Evolutionary conservation across 1,139 yeast genomes (phyloP).

Genomic region (Martiniozyma asiatica): DNA sequence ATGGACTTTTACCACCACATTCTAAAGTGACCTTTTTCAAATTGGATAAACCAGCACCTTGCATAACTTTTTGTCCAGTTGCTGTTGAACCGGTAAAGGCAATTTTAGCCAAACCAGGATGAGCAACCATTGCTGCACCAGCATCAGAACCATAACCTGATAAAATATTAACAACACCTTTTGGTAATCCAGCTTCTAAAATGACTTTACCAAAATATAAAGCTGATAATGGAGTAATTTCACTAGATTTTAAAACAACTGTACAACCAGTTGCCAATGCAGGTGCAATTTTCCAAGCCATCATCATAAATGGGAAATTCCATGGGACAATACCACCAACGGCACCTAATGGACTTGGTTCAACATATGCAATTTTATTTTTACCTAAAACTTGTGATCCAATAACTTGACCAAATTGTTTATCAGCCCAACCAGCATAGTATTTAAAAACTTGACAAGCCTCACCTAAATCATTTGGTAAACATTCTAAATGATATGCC

Average conservation of each 20-base stretch:
- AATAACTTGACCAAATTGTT: slow-evolving; percentile 54
- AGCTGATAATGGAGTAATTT: slow-evolving; percentile 74
- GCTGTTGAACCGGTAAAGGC: slow-evolving; percentile 84
- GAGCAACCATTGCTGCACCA: slow-evolving; percentile 62
- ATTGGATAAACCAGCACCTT: slow-evolving; percentile 55
- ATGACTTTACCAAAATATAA: slow-evolving; percentile 47
- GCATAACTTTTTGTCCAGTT: slow-evolving; percentile 67
- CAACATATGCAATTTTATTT: slow-evolving; percentile 47
- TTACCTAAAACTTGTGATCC: slow-evolving; percentile 40
- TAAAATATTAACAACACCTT: slow-evolving; percentile 66
- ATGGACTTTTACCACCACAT: slow-evolving; percentile 82
- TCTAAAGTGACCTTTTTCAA: slow-evolving; percentile 74
- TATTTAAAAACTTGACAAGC: slow-evolving; percentile 48
- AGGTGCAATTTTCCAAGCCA: slow-evolving; percentile 80
- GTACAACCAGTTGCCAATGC: slow-evolving; percentile 77
- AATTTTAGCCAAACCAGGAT: slow-evolving; percentile 58
- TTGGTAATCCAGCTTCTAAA: slow-evolving; percentile 65
- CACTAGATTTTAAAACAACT: slow-evolving; percentile 69
- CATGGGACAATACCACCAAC: slow-evolving; percentile 80
- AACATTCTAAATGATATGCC: slow-evolving; percentile 39
- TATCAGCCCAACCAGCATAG: slow-evolving; percentile 79
- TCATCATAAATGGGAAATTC: slow-evolving; percentile 81
- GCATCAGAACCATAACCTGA: slow-evolving; percentile 73
- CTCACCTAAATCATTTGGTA: slow-evolving; percentile 46
- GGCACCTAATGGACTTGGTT: slow-evolving; percentile 63